A percentile compares a stretch with the other conserved stretches of the same genome.
Evolutionary conservation across 805 yeast genomes (phyloP).

Genomic region (Cyberlindnera galapagoensis): DNA sequence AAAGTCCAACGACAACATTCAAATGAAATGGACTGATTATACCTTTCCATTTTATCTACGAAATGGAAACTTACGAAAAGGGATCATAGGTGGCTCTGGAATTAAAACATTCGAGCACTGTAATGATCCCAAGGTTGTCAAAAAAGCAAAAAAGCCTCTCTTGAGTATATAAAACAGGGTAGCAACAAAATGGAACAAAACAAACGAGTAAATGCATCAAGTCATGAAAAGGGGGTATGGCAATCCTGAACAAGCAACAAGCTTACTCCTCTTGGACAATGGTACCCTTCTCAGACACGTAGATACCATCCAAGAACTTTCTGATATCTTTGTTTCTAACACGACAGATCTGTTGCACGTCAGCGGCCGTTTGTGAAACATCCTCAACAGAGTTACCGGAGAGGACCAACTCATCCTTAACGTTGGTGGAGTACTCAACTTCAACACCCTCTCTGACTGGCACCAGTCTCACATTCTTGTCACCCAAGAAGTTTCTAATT

Average conservation of each 20-base stretch:
- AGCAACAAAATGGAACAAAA: neutral
- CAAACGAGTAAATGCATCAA: neutral
- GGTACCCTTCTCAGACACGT: constrained; percentile 92
- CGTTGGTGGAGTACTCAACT: constrained; percentile 71
- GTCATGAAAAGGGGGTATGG: neutral
- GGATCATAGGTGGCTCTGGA: constrained; percentile 18
- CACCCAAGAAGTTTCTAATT: constrained; percentile 99
- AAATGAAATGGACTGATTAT: too few relatives aligned
- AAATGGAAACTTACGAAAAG: too few relatives aligned
- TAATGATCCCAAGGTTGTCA: constrained; percentile 11
- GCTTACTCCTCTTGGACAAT: constrained; percentile 57
- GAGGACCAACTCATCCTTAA: constrained; percentile 91
- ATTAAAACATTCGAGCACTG: constrained; percentile 14
- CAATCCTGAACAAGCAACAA: neutral
- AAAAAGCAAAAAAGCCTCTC: neutral
- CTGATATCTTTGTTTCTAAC: constrained; percentile 99
- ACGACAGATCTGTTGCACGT: constrained; percentile 94
- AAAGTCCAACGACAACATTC: too few relatives aligned
- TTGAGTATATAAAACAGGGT: neutral
- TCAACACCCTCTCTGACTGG: constrained; percentile 84
- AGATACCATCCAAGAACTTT: constrained; percentile 99
- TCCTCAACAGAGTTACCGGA: constrained; percentile 95
- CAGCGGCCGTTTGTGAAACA: constrained; percentile 98
- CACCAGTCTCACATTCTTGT: constrained; percentile 90
- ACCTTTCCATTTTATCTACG: too few relatives aligned